Evolutionary conservation across 2,329 filamentous ascomycete species (phyloP).

Genomic region (Colletotrichum sp.): DNA sequence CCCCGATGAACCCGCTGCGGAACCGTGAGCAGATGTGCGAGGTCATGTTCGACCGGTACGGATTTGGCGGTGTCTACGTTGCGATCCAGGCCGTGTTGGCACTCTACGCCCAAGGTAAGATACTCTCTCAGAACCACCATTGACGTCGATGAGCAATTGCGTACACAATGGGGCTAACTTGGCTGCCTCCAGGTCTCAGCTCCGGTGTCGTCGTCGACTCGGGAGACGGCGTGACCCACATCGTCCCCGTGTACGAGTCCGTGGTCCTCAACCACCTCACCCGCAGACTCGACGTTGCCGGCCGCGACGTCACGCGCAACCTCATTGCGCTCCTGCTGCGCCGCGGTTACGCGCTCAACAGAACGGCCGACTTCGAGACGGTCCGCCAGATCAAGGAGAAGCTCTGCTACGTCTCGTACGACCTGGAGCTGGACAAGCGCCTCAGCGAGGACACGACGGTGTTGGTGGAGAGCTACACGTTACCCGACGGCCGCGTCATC

Average conservation of each 20-base stretch:
- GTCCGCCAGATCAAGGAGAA: conserved; percentile 99
- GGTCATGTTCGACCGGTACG: conserved; percentile 98
- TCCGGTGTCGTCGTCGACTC: conserved; percentile 98
- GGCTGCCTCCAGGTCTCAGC: conserved; percentile 67
- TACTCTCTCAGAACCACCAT: neutral
- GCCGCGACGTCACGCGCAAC: conserved; percentile 97
- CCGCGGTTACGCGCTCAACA: conserved; percentile 94
- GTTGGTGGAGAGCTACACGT: conserved; percentile 94
- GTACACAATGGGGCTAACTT: neutral
- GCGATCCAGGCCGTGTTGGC: conserved; percentile 97
- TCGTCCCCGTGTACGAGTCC: conserved; percentile 97
- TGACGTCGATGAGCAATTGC: neutral
- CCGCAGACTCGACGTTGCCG: conserved; percentile 90
- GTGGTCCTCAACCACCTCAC: conserved; percentile 98
- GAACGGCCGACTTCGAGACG: conserved; percentile 98
- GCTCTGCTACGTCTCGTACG: conserved; percentile 98
- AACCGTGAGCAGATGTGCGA: conserved; percentile 98
- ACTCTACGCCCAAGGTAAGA: conserved; percentile 89
- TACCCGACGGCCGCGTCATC: conserved; percentile 95
- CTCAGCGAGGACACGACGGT: conserved; percentile 97
- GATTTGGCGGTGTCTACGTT: conserved; percentile 96
- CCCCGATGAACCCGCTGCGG: conserved; percentile 95
- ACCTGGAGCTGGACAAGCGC: conserved; percentile 93
- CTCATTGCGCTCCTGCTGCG: conserved; percentile 93
- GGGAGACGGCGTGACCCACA: conserved; percentile 97